Evolutionary conservation across 257 asterid species (phyloP).

Genomic region (Anisodus tanguticus): DNA sequence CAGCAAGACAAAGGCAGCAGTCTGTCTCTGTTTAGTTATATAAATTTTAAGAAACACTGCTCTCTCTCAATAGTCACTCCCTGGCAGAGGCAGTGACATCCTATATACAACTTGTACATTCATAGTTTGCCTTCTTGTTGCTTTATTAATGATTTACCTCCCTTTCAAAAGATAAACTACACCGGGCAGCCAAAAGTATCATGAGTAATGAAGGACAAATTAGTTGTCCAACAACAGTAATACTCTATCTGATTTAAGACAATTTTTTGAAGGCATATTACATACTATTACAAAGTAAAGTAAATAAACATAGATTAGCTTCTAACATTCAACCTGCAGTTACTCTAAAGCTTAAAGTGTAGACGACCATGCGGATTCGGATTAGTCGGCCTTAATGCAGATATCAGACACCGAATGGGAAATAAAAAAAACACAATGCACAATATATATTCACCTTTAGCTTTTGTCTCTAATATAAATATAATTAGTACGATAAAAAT

Average conservation of each 20-base stretch:
- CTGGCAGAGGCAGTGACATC: background rate
- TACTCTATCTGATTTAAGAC: background rate
- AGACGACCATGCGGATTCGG: no score
- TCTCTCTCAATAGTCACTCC: background rate
- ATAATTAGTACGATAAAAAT: no score
- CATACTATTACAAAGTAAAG: background rate
- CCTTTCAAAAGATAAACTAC: background rate
- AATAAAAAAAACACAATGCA: no score
- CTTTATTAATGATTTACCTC: background rate
- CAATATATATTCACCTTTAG: no score
- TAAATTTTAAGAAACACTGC: background rate
- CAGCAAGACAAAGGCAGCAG: background rate
- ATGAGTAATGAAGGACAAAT: background rate
- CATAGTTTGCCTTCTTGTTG: background rate
- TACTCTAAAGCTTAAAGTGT: background rate
- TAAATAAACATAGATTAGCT: background rate
- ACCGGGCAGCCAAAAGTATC: background rate
- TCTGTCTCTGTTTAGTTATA: background rate
- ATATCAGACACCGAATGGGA: no score
- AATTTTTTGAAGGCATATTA: background rate
- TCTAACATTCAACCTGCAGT: background rate
- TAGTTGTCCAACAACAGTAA: background rate
- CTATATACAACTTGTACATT: background rate
- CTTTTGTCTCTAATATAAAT: no score
- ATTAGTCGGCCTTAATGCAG: no score